Conservation (phyloP, 768 basidiomycete species). For the Russula griseocarnosa region DNA sequence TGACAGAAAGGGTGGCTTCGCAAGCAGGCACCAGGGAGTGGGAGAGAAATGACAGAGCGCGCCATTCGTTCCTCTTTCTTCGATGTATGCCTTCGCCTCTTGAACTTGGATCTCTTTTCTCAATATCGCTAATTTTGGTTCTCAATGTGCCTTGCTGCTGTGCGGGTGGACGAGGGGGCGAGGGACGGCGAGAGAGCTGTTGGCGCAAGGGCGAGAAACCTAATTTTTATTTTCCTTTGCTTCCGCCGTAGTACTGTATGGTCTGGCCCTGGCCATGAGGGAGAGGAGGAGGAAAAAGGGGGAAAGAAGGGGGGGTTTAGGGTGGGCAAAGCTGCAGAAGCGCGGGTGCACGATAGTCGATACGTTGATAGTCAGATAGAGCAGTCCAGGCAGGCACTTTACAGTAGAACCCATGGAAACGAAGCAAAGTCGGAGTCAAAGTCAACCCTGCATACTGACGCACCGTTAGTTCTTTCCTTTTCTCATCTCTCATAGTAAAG, state of each 20-base stretch:
- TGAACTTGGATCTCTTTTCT: too few species aligned
- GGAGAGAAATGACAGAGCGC: background rate
- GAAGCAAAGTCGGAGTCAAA: background rate
- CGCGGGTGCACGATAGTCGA: background rate
- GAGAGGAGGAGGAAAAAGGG: background rate
- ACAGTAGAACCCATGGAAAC: background rate
- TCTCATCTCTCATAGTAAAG: background rate
- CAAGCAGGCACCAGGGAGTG: conserved; percentile 22
- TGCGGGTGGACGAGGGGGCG: background rate
- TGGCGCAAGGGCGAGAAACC: background rate
- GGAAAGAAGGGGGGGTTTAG: background rate
- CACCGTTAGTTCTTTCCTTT: background rate
- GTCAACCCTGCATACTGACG: background rate
- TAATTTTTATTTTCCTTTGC: background rate
- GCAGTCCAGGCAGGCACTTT: background rate
- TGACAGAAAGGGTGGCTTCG: conserved; percentile 10
- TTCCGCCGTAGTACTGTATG: background rate
- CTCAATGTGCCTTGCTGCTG: background rate
- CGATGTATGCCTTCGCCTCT: too few species aligned
- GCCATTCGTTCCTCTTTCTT: background rate
- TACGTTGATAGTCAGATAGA: background rate
- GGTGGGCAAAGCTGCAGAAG: background rate
- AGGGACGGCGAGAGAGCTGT: background rate
- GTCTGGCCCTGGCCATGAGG: background rate
- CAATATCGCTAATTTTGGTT: background rate